These are phyloP conservation scores for Trametes hirsuta DNA, from an alignment of 1,284 basidiomycete species.

Conservation along the genomic window DNA sequence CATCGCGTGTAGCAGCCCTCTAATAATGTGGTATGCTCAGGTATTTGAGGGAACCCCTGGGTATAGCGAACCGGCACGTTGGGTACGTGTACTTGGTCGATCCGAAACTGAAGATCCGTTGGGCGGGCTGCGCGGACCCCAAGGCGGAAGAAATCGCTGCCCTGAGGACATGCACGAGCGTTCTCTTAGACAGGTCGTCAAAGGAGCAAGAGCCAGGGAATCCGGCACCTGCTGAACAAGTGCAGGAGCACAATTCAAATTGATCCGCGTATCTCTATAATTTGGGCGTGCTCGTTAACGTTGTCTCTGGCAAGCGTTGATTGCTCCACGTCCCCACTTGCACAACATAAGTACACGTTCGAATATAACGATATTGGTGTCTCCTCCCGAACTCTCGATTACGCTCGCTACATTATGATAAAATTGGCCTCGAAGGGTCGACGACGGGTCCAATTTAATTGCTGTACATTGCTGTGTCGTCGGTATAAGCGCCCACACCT, in stretches of 20 bases:
- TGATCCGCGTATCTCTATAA: neutral
- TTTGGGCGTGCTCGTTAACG: neutral
- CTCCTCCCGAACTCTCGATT: no score
- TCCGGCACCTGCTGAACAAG: neutral
- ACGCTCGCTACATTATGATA: no score
- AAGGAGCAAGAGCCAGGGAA: constrained; percentile 7
- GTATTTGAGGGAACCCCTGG: constrained; percentile 82
- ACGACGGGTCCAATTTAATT: neutral
- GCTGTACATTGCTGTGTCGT: constrained; percentile 1
- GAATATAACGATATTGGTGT: no score
- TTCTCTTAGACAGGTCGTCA: constrained; percentile 61
- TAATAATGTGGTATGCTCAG: constrained; percentile 22
- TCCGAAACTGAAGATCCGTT: constrained; percentile 82
- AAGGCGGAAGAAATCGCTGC: constrained; percentile 73
- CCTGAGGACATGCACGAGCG: constrained; percentile 74
- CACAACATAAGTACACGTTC: no score
- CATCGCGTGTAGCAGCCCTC: neutral
- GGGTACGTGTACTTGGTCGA: constrained; percentile 96
- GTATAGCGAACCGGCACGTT: constrained; percentile 89
- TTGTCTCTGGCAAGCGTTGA: no score
- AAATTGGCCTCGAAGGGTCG: no score
- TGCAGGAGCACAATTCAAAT: neutral
- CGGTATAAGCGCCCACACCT: constrained; percentile 3
- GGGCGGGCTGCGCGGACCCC: constrained; percentile 92
- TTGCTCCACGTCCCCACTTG: no score